phyloP scores from a whole-genome alignment of 768 basidiomycete species.

The Auriscalpium microsporum region DNA sequence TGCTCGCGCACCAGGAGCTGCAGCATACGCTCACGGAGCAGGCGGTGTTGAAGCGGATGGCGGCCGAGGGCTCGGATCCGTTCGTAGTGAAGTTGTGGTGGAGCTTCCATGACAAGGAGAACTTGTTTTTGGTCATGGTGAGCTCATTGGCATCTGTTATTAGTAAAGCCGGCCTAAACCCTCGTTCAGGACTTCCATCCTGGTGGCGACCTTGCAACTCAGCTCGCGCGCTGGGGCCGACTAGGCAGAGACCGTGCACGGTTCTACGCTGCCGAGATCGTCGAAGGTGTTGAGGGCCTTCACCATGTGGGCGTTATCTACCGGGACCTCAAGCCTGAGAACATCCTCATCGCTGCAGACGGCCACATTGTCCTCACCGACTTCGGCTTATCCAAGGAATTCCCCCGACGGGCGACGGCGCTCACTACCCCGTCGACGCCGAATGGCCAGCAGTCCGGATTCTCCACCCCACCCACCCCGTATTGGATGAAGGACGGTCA shows the following conservation, averaged over 20 bases:
- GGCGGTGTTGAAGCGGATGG: conserved; percentile 89
- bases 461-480: conserved; percentile 36
- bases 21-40: conserved; percentile 96
- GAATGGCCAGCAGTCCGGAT: conserved; percentile 40
- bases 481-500: conserved; percentile 73
- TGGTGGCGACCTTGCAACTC: conserved; percentile 94
- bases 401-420: conserved; percentile 46
- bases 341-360: conserved; percentile 87
- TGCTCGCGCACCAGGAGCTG: conserved; percentile 92
- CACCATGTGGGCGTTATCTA: conserved; percentile 95
- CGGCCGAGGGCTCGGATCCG: conserved; percentile 78
- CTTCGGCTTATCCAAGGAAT: conserved; percentile 92
- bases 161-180: neutral
- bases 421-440: conserved; percentile 53
- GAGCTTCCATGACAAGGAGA: conserved; percentile 97
- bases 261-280: conserved; percentile 96
- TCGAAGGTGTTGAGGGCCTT: conserved; percentile 91
- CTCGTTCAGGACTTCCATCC: conserved; percentile 76
- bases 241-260: conserved; percentile 89
- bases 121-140: conserved; percentile 93
- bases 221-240: conserved; percentile 92
- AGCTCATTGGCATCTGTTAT: conserved; percentile 16
- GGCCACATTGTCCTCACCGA: conserved; percentile 97
- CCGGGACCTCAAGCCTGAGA: conserved; percentile 95
- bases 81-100: conserved; percentile 96